phyloP scores from a whole-genome alignment of 768 basidiomycete genomes.

The Thelephora ganbajun region DNA sequence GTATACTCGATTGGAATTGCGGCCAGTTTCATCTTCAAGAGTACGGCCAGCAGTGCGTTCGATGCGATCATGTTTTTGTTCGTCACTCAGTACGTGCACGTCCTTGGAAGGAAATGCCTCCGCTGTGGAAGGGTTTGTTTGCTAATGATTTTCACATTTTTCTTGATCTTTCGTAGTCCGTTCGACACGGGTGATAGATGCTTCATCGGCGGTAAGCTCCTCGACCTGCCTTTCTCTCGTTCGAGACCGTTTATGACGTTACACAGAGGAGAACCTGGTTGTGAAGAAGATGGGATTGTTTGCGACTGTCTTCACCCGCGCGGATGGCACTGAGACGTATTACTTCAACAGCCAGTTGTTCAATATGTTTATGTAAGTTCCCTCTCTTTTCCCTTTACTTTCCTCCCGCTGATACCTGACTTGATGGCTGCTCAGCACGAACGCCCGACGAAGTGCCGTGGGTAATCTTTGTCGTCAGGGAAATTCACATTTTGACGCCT shows the following conservation, averaged over 20 bases:
- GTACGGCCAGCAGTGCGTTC: conserved; percentile 54
- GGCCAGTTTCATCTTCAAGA: conserved; percentile 73
- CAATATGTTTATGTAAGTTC: conserved; percentile 54
- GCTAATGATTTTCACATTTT: not conserved
- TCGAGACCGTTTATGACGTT: not conserved
- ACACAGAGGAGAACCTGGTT: conserved; percentile 46
- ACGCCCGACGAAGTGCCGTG: conserved; percentile 60
- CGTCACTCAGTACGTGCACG: conserved; percentile 54
- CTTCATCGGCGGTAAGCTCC: conserved; percentile 44
- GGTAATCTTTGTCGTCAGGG: conserved; percentile 8
- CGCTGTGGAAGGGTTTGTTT: not conserved
- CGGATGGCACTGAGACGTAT: conserved; percentile 68
- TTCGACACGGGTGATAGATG: conserved; percentile 77
- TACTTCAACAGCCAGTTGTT: conserved; percentile 73
- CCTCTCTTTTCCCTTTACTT: not conserved
- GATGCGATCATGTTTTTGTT: conserved; percentile 76
- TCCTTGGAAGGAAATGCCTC: too few species aligned
- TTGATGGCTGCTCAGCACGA: conserved; percentile 29
- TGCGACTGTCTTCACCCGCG: conserved; percentile 61
- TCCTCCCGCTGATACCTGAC: not conserved
- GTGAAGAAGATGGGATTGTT: conserved; percentile 76
- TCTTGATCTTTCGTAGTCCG: conserved; percentile 28
- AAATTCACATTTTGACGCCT: not conserved
- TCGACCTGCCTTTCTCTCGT: not conserved
- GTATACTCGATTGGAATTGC: conserved; percentile 62